Percentiles rank a stretch among this genome's conserved stretches.
phyloP scores from a whole-genome alignment of 108 stramenopile species.

The Chaetoceros tenuissimus region DNA sequence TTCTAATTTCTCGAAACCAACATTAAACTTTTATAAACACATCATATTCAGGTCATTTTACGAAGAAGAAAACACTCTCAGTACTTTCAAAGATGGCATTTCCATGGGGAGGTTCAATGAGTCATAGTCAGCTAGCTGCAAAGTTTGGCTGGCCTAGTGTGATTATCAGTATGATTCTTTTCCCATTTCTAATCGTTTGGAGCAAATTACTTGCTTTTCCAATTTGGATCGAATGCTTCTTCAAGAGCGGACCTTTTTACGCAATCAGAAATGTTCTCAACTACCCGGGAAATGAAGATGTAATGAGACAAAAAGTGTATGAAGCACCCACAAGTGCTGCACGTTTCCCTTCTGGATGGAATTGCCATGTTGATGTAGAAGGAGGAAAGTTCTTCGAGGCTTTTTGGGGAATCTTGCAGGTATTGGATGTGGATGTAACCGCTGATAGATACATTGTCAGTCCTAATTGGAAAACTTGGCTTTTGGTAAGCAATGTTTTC shows the following conservation, averaged over 20 bases:
- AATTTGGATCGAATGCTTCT: not conserved
- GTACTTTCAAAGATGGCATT: no score
- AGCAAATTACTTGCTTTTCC: not conserved
- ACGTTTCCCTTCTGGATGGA: not conserved
- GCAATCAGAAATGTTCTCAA: not conserved
- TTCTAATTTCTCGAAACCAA: no score
- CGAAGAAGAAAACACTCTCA: no score
- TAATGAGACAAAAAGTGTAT: not conserved
- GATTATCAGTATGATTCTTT: no score
- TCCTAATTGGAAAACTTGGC: not conserved
- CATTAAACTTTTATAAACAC: no score
- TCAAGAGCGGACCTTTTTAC: conserved; percentile 1
- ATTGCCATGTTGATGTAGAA: not conserved
- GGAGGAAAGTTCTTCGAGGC: conserved; percentile 1
- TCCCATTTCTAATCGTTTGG: not conserved
- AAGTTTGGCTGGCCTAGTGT: no score
- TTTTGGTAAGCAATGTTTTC: not conserved
- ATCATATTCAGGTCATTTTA: no score
- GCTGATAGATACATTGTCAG: not conserved
- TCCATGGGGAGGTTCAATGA: no score
- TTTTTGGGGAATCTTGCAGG: not conserved
- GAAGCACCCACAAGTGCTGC: not conserved
- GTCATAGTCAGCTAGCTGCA: no score
- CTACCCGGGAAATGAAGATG: conserved; percentile 2
- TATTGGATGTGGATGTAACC: not conserved